Base-by-base conservation (phyloP, 23 red algal species). In the Agarophyton chilense region DNA sequence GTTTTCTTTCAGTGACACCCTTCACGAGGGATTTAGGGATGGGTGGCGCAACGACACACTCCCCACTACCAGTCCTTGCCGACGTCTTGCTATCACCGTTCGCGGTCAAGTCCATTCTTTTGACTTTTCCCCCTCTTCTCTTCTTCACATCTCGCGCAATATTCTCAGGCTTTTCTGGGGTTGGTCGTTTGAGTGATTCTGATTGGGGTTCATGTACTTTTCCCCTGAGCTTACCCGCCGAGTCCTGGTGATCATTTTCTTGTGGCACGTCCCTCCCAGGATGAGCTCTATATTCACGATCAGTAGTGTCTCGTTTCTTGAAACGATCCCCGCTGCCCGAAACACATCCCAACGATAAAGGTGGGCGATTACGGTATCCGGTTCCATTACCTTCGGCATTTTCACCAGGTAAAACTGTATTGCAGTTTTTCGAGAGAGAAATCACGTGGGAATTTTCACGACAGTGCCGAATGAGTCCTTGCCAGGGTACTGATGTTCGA, bases 401-500 rank as follows among this genome's bases (percentile, higher is more conserved):
- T n/a, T n/a, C n/a, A n/a, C n/a, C n/a, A 10, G 51, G 12, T 58
- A 60, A 60, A 17, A 80, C 1, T 26, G 52, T 10, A 8, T 80
- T 25, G 6, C 19, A 13, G 22, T 57, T 18, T 25, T 25, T 39
- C 51, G 76, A 33, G 2, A 61, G 14, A 51, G 25, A 45, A 57
- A 61, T 58, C 10, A 80, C 8, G 18, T 34, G 76, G 9, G 60
- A 70, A 40, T 53, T 22, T 17, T 44, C 39, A 8, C 64, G 60
- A 67, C 88, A 91, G 31, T 91, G 76, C 0, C 13, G 8, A 53
- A 91, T 65, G 10, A 91, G 45, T 52, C 75, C 71, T 14, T 72
- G 50, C 85, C 88, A 98, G 4, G 67, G 70, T 24, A 24, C 21
- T 9, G 87, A 95, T 34, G 52, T 34, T 19, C 63, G 52, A 36